Conservation (phyloP, 2,329 filamentous ascomycete species). For the Colletotrichum sp. region DNA sequence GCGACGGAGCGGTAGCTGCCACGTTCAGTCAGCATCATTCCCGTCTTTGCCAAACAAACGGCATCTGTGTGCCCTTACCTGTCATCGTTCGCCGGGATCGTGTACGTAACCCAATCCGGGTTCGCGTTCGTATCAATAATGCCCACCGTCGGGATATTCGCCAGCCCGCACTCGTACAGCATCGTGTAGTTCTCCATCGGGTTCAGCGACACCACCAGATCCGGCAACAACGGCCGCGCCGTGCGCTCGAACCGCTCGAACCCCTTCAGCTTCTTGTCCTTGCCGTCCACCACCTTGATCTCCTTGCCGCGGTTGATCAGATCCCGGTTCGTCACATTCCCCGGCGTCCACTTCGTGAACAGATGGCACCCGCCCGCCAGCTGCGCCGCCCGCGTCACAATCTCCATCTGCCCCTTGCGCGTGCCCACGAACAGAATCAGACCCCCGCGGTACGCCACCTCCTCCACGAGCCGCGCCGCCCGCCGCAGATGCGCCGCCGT, state of each 20-base stretch:
- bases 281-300: constrained; percentile 78
- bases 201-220: constrained; percentile 92
- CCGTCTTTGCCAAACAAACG: not conserved
- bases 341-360: constrained; percentile 92
- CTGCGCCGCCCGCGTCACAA: constrained; percentile 81
- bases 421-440: constrained; percentile 92
- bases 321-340: constrained; percentile 90
- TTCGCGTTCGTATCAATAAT: constrained; percentile 93
- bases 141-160: constrained; percentile 91
- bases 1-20: constrained; percentile 78
- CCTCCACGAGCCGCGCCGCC: constrained; percentile 89
- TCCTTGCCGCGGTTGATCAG: constrained; percentile 77
- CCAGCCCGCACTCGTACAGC: constrained; percentile 87
- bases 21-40: not conserved
- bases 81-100: constrained; percentile 96
- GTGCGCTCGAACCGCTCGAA: constrained; percentile 70
- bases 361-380: constrained; percentile 83
- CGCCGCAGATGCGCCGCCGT: constrained; percentile 91
- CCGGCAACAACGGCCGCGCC: constrained; percentile 75
- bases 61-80: constrained; percentile 57
- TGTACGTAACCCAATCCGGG: constrained; percentile 93
- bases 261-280: constrained; percentile 64
- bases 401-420: constrained; percentile 77
- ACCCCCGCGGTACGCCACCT: constrained; percentile 82
- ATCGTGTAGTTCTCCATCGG: constrained; percentile 90